Percentiles rank a stretch among this genome's conserved stretches.
Evolutionary conservation across 2,329 filamentous ascomycete species (phyloP).

Genomic region (Diplodia mutila): DNA sequence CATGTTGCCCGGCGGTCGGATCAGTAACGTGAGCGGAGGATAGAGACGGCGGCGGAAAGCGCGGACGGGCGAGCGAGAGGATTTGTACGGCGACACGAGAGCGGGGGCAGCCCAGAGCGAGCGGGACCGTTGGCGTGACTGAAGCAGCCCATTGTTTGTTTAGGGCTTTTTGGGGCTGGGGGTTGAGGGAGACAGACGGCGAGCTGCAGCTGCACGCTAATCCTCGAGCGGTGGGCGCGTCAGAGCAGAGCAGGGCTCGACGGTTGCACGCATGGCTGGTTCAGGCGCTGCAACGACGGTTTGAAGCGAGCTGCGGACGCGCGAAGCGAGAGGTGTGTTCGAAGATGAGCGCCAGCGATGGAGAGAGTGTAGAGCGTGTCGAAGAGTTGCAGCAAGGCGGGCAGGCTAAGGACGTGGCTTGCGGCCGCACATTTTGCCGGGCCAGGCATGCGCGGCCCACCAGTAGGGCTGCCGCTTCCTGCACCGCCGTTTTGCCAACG

Average conservation of each 20-base stretch:
- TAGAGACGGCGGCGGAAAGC: neutral
- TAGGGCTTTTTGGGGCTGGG: neutral
- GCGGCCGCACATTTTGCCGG: neutral
- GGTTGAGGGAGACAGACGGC: neutral
- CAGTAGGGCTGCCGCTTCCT: neutral
- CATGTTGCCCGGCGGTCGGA: neutral
- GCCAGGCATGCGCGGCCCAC: neutral
- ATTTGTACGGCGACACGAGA: neutral
- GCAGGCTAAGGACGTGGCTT: neutral
- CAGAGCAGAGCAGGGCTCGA: neutral
- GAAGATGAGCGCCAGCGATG: neutral
- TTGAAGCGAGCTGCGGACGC: neutral
- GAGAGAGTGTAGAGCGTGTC: neutral
- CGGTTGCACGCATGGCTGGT: neutral
- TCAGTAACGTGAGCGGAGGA: neutral
- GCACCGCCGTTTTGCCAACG: neutral
- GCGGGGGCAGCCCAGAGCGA: neutral
- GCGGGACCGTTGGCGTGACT: neutral
- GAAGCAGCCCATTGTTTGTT: neutral
- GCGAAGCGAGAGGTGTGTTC: neutral
- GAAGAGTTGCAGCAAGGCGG: too few species aligned
- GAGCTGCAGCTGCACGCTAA: neutral
- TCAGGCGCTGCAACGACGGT: neutral
- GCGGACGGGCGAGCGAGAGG: neutral
- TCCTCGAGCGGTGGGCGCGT: neutral